A percentile compares a stretch with the other conserved stretches of the same genome.
phyloP scores from a whole-genome alignment of 306 rosid genomes.

The Cajanus cajan region DNA sequence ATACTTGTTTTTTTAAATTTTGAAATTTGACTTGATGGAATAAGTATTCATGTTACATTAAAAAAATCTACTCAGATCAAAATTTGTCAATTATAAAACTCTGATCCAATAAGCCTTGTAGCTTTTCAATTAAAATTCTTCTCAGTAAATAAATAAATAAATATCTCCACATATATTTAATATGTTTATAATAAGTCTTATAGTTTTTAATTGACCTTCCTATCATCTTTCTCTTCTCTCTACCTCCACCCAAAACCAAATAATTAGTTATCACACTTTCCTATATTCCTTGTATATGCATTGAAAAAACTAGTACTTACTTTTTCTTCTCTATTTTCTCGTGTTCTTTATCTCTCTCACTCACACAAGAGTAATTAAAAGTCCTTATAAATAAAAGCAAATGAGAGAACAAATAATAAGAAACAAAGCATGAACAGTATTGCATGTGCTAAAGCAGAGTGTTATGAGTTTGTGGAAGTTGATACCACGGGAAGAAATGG shows the following conservation, averaged over 20 bases:
- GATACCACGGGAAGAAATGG: conserved; percentile 99
- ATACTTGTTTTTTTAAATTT: not conserved
- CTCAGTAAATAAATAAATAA: not conserved
- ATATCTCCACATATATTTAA: no score
- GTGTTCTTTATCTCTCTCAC: conserved; percentile 27
- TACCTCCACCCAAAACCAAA: conserved; percentile 36
- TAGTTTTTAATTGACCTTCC: conserved; percentile 47
- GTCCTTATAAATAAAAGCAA: conserved; percentile 14
- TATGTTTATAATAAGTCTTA: no score
- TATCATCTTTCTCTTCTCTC: conserved; percentile 28
- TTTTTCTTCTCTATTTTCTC: conserved; percentile 15
- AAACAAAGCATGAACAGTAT: conserved; percentile 61
- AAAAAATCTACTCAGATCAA: not conserved
- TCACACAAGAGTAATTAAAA: conserved; percentile 15
- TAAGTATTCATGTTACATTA: not conserved
- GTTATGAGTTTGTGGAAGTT: conserved; percentile 79
- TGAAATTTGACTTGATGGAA: not conserved
- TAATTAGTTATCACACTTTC: conserved; percentile 3
- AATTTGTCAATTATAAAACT: no score
- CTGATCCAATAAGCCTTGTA: not conserved
- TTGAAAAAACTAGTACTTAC: conserved; percentile 14
- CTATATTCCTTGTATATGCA: conserved; percentile 20
- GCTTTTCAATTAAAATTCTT: not conserved
- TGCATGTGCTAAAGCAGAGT: conserved; percentile 44
- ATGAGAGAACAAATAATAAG: conserved; percentile 19